phyloP scores from a whole-genome alignment of 495 filamentous ascomycete genomes.

The Aspergillus heteromorphus region DNA sequence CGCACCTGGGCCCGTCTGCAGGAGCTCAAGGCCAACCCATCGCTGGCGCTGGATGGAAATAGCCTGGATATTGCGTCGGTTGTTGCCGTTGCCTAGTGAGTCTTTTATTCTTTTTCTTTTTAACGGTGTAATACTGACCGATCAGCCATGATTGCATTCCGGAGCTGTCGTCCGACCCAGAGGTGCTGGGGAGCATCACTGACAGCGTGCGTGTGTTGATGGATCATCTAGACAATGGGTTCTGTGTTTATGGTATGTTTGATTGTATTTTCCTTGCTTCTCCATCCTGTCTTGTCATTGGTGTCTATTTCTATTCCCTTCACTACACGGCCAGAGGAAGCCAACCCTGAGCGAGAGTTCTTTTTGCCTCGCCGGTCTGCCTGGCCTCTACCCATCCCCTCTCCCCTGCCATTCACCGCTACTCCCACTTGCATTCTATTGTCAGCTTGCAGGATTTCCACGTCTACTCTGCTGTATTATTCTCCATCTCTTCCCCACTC shows the following conservation, averaged over 20 bases:
- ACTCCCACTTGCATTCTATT: too few relatives aligned
- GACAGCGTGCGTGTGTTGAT: conserved; percentile 16
- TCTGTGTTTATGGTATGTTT: conserved; percentile 17
- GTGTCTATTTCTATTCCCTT: too few relatives aligned
- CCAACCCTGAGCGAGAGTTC: too few relatives aligned
- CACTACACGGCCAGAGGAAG: too few relatives aligned
- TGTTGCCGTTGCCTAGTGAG: conserved; percentile 16
- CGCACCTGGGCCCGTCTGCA: conserved; percentile 13
- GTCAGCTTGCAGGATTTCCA: too few relatives aligned
- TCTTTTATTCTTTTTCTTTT: not conserved
- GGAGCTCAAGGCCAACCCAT: conserved; percentile 2
- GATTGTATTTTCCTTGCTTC: not conserved
- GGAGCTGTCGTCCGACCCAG: conserved; percentile 9
- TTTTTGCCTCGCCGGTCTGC: too few relatives aligned
- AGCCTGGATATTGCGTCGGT: conserved; percentile 16
- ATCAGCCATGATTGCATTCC: conserved; percentile 16
- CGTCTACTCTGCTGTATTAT: too few relatives aligned
- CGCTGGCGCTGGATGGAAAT: conserved; percentile 14
- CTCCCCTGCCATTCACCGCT: too few relatives aligned
- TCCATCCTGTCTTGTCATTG: too few relatives aligned
- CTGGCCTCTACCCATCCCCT: too few relatives aligned
- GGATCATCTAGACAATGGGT: conserved; percentile 14
- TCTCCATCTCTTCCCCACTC: too few relatives aligned
- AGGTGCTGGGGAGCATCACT: conserved; percentile 10
- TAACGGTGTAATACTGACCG: not conserved